Evolutionary conservation across 139 green algal genomes (phyloP), one percentile per base, ranked within the genome.

Genomic region (Gonium pectorale): DNA sequence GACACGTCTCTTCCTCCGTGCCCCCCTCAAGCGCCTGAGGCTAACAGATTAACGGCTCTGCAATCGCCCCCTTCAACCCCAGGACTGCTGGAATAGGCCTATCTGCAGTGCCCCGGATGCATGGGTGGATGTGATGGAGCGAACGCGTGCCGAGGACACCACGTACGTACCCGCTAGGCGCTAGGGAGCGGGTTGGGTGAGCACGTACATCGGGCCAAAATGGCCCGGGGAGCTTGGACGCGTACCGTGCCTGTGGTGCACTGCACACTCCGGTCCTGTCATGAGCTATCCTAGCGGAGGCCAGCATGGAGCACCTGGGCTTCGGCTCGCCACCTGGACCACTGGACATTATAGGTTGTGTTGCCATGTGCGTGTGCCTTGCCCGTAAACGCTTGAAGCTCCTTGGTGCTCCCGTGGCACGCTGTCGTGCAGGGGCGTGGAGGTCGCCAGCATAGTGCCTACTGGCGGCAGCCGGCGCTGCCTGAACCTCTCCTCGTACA

Each of bases 401-500:
- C 40, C n/a, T n/a, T n/a, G n/a, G n/a, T n/a, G n/a, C n/a, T n/a
- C n/a, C n/a, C n/a, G n/a, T n/a, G n/a, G 67, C 31, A 62, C 29
- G 33, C 51, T 74, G 31, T 43, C 56, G 29, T 26, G 56, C 80
- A 69, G 86, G 0, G 54, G 52, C 31, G 62, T 79, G 26, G 29
- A 83, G 49, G 67, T 93, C 84, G 87, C 86, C 77, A n/a, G 83
- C 5, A 86, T 96, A 38, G 52, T 90, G 29, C 43, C 96, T n/a
- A 97, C 92, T 0, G 95, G 94, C 13, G 74, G 72, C 11, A 90
- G 56, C 0, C 71, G 64, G 49, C 73, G 78, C 27, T 98, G 95
- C 90, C 90, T 99, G 11, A 99, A 99, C 90, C 91, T 99, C 51
- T 95, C 96, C 8, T 98, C 92, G 8, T 99, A 99, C 88, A 99